Conservation (phyloP, 140 eudicot genomes). For the Flaveria floridana region DNA sequence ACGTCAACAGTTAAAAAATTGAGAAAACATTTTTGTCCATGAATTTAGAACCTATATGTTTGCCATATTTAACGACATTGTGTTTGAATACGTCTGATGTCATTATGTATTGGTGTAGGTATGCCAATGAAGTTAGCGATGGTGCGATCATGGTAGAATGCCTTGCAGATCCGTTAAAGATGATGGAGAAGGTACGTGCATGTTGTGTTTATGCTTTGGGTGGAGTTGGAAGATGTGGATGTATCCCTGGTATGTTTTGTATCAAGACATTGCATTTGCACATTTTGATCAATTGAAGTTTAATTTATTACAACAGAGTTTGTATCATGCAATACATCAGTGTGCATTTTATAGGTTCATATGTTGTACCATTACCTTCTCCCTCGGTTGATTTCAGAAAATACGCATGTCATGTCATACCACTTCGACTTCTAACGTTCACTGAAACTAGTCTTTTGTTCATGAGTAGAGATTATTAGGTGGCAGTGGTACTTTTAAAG, state of each 20-base stretch:
- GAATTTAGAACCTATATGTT: neutral
- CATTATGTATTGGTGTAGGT: slow-evolving; percentile 45
- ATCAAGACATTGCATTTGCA: neutral
- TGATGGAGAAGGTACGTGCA: too few species aligned
- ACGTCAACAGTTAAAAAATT: neutral
- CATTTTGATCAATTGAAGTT: neutral
- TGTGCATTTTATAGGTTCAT: too few species aligned
- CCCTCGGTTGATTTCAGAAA: neutral
- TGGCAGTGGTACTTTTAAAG: slow-evolving; percentile 17
- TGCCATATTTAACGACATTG: neutral
- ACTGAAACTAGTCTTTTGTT: slow-evolving; percentile 10
- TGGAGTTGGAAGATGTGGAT: slow-evolving; percentile 95
- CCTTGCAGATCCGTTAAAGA: too few species aligned
- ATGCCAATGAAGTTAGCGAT: slow-evolving; percentile 83
- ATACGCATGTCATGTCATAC: neutral
- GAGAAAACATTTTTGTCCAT: neutral
- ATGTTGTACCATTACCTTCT: neutral
- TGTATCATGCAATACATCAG: neutral
- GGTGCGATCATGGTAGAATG: too few species aligned
- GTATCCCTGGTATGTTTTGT: slow-evolving; percentile 67
- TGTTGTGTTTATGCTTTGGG: slow-evolving; percentile 44
- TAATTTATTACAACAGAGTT: neutral
- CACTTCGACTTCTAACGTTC: neutral
- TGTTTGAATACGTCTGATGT: neutral
- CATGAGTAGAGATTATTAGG: slow-evolving; percentile 6